These are phyloP conservation scores for Astragalus glycyphyllos DNA, from an alignment of 306 rosid genomes.

Conservation along the genomic window DNA sequence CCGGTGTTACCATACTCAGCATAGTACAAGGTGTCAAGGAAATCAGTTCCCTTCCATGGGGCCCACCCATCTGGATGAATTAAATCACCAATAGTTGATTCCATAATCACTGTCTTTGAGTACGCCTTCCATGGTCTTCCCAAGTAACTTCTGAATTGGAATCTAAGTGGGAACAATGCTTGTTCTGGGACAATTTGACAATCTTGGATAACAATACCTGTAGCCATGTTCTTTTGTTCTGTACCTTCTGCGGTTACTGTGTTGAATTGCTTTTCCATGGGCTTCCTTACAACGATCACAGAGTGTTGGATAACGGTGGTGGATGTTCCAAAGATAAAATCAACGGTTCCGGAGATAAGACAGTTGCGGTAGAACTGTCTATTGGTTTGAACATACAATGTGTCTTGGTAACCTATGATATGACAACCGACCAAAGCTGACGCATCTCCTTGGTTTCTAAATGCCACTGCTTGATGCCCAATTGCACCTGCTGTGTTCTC, in stretches of 20 bases:
- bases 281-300: constrained; percentile 55
- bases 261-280: constrained; percentile 49
- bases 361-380: constrained; percentile 81
- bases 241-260: constrained; percentile 67
- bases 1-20: constrained; percentile 66
- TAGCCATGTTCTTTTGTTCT: background rate
- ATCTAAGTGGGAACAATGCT: constrained; percentile 44
- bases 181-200: constrained; percentile 60
- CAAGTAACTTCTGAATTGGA: constrained; percentile 48
- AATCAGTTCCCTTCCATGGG: constrained; percentile 43
- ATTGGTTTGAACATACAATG: constrained; percentile 56
- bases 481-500: constrained; percentile 70
- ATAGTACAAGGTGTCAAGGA: constrained; percentile 43
- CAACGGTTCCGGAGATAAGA: constrained; percentile 69
- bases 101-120: constrained; percentile 62
- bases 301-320: constrained; percentile 61
- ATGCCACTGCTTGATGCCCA: constrained; percentile 77
- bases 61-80: constrained; percentile 53
- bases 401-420: constrained; percentile 68
- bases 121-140: constrained; percentile 74
- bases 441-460: constrained; percentile 56
- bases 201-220: constrained; percentile 64
- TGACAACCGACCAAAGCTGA: constrained; percentile 59
- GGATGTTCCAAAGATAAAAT: constrained; percentile 70
- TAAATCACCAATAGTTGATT: constrained; percentile 58